Percentiles rank a stretch among this genome's conserved stretches.
phyloP scores from a whole-genome alignment of 2,329 filamentous ascomycete genomes.

The Coniella vitis region DNA sequence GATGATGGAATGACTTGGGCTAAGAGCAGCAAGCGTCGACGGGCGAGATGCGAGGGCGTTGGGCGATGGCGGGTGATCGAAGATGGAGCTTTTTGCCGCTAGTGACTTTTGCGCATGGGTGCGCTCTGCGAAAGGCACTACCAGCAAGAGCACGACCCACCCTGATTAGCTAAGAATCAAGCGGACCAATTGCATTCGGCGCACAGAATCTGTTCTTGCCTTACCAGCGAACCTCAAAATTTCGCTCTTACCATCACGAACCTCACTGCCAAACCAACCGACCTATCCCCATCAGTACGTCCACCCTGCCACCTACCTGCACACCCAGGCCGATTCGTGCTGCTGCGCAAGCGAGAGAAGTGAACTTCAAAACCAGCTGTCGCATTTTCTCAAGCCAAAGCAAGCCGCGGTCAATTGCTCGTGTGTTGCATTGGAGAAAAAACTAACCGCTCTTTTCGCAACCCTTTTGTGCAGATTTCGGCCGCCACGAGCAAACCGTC shows the following conservation, averaged over 20 bases:
- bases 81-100: slow-evolving; percentile 3
- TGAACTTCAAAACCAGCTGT: not conserved
- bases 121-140: not conserved
- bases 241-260: slow-evolving; percentile 1
- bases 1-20: not conserved
- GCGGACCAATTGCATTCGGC: not conserved
- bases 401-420: not conserved
- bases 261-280: slow-evolving; percentile 7
- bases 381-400: not conserved
- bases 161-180: not conserved
- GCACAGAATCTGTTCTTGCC: slow-evolving; percentile 2
- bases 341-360: slow-evolving; percentile 3
- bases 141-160: not conserved
- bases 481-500: slow-evolving; percentile 23
- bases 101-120: not conserved
- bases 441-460: no score
- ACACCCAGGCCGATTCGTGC: not conserved
- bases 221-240: slow-evolving; percentile 1
- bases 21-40: not conserved
- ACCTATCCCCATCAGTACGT: slow-evolving; percentile 16
- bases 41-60: slow-evolving; percentile 1
- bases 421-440: not conserved
- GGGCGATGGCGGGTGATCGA: not conserved
- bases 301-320: slow-evolving; percentile 1
- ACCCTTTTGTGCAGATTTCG: slow-evolving; percentile 6